Evolutionary conservation across 257 asterid genomes (phyloP), one percentile per base, ranked within the genome.

Genomic region (Marsdenia floribunda): DNA sequence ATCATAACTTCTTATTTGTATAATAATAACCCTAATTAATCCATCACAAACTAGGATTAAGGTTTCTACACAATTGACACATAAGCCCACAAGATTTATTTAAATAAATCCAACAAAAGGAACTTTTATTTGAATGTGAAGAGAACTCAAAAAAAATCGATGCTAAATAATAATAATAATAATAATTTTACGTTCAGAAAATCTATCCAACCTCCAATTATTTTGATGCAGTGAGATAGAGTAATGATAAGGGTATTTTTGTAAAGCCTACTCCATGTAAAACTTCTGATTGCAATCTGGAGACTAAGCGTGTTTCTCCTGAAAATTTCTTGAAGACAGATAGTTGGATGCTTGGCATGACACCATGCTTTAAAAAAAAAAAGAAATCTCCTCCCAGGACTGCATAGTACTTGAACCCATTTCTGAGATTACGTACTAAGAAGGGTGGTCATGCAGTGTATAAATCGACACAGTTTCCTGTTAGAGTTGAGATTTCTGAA

Each of bases 301-400:
- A 73, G 53, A 74, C 71, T 5, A 74, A 65, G 60, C 78, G 79
- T 83, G 66, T 73, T 82, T 83, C 92, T 58, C 90, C 96, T 26
- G 77, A 73, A 3, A 86, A 40, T 68, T 52, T 72, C 68, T 80
- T 86, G 26, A 78, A 71, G 69, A 75, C 6, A 61, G 84, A 82
- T 59, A 75, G 82, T 78, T 80, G 87, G 22, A 71, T 75, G 75
- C 77, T 85, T 81, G 82, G 82, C 73, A 84, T 86, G 96, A 92
- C 98, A 46, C 99, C 99, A 24, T 68, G 87, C 84, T 72, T 87
- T n/a, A n/a, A n/a, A n/a, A n/a, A n/a, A n/a, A n/a, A n/a, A 86
- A 91, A 90, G 83, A 74, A 85, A 77, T 92, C 98, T 38, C 99
- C 99, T 3, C 97, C 93, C 4, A 95, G 87, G 85, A 85, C 99